Evolutionary conservation across 1,284 basidiomycete genomes (phyloP), one percentile per base, ranked within the genome.

Genomic region (Mycena citricolor): DNA sequence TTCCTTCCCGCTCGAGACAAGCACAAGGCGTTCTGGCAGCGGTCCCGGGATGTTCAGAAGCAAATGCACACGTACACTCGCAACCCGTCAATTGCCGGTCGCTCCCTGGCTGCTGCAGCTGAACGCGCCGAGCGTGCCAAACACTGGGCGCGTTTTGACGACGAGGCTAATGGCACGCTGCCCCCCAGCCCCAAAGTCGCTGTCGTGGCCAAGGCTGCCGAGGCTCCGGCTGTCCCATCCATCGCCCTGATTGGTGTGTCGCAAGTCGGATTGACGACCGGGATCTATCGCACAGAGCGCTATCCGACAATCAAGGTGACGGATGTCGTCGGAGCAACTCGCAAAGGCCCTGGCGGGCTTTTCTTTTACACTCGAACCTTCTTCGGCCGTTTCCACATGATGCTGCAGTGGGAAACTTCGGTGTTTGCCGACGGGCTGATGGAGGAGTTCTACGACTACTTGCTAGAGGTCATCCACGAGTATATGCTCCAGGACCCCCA

Each of bases 161-260:
- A 32, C n/a, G 31, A 10, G 8, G 31, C 31, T 7, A 20, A 32
- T 8, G 31, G 31, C 16, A 32, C 31, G n/a, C 31, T 32, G 16
- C 8, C 31, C 16, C 31, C 31, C 23, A 25, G 35, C 30, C n/a
- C n/a, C n/a, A n/a, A n/a, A n/a, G n/a, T n/a, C n/a, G n/a, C n/a
- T n/a, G n/a, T n/a, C n/a, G n/a, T n/a, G n/a, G n/a, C n/a, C n/a
- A 39, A 22, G 11, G 29, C 3, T 20, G 33, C 13, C n/a, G 29
- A 29, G 19, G 17, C 14, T 1, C 19, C 37, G 7, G 16, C 19
- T 12, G n/a, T 11, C 14, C 42, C 49, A 8, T 39, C 44, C 2
- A 5, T 39, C 1, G 49, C 49, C 12, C 49, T 51, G n/a, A 16
- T 51, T 21, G 44, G 49, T 20, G 14, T 44, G 21, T 32, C 49